These are phyloP conservation scores for Candida albicans DNA, from an alignment of 1,139 yeast species.

Conservation along the genomic window DNA sequence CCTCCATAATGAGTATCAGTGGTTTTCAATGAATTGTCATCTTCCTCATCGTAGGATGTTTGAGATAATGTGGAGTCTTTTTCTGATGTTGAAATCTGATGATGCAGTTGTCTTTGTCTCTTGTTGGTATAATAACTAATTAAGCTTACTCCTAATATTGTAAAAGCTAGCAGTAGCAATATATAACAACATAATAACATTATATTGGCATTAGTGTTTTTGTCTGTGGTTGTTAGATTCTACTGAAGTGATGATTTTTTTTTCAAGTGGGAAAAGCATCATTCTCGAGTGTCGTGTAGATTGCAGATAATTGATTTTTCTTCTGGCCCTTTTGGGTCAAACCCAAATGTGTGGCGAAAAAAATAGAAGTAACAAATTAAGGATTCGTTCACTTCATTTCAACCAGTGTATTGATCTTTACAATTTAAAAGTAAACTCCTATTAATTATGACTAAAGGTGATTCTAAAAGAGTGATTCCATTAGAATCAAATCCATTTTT, in stretches of 20 bases:
- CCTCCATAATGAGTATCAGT: slow-evolving; percentile 23
- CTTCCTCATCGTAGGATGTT: slow-evolving; percentile 3
- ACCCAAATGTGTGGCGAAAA: too few species aligned
- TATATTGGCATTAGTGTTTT: background rate
- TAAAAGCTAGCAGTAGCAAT: slow-evolving; percentile 1
- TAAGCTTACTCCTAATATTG: background rate
- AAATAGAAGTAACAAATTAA: too few species aligned
- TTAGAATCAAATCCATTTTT: slow-evolving; percentile 88
- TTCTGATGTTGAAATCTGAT: slow-evolving; percentile 2
- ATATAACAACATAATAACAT: slow-evolving; percentile 2
- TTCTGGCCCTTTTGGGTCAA: too few species aligned
- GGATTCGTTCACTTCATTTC: too few species aligned
- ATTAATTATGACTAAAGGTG: slow-evolving; percentile 3
- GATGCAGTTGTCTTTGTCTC: background rate
- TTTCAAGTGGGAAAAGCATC: too few species aligned
- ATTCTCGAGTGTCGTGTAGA: too few species aligned
- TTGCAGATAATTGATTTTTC: too few species aligned
- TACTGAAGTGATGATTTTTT: background rate
- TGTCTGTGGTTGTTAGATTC: background rate
- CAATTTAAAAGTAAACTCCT: too few species aligned
- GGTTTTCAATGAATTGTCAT: slow-evolving; percentile 8
- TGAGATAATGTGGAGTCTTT: background rate
- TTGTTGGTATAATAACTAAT: background rate
- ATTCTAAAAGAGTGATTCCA: slow-evolving; percentile 60
- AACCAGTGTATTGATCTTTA: too few species aligned